Conservation (phyloP, 208 protist genomes). For the Trichomonas gallinae region DNA sequence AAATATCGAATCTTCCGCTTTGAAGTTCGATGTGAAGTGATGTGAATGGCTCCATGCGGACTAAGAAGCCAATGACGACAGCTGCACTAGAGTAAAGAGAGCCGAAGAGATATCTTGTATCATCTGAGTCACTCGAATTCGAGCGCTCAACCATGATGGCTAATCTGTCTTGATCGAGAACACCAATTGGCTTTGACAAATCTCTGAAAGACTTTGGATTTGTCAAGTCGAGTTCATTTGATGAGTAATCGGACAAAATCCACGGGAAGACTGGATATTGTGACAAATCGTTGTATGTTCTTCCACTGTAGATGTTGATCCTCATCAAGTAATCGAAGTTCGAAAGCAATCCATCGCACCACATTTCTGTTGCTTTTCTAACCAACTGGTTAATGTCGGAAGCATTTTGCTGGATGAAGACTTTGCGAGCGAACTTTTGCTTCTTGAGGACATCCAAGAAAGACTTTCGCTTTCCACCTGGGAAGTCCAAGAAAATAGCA, state of each 20-base stretch:
- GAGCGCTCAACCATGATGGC: background rate
- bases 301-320: slow-evolving; percentile 83
- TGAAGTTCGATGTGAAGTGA: slow-evolving; percentile 37
- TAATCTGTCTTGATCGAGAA: background rate
- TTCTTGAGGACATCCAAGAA: background rate
- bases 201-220: slow-evolving; percentile 35
- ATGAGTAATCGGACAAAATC: slow-evolving; percentile 43
- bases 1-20: background rate
- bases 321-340: slow-evolving; percentile 96
- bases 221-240: slow-evolving; percentile 31
- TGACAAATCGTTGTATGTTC: slow-evolving; percentile 83
- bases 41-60: slow-evolving; percentile 18
- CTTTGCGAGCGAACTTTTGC: background rate
- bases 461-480: background rate
- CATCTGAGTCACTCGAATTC: background rate
- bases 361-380: background rate
- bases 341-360: background rate
- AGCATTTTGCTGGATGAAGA: background rate
- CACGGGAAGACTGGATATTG: slow-evolving; percentile 56
- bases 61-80: slow-evolving; percentile 8
- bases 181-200: slow-evolving; percentile 42
- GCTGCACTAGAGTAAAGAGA: slow-evolving; percentile 17
- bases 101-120: background rate
- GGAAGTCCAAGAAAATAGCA: background rate
- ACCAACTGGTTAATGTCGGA: background rate